Conservation (phyloP, 2,329 filamentous ascomycete species). For the Monosporascus sp. region DNA sequence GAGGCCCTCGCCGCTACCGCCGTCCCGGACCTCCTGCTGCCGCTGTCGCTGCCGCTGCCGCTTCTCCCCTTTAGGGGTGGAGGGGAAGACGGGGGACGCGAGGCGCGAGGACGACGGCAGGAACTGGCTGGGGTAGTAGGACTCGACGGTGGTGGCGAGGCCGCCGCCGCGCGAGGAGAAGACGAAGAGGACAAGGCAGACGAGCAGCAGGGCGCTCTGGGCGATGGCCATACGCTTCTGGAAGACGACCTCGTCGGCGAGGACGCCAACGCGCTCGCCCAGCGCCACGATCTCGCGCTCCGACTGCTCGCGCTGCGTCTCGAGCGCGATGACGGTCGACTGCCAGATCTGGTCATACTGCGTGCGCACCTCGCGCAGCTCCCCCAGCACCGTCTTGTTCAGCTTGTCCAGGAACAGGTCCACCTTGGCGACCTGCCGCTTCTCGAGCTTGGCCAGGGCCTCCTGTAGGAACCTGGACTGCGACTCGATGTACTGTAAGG, state of each 20-base stretch:
- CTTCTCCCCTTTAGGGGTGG: constrained; percentile 15
- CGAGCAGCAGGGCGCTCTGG: constrained; percentile 79
- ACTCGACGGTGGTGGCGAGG: constrained; percentile 19
- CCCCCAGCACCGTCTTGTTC: constrained; percentile 80
- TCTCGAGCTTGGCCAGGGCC: constrained; percentile 79
- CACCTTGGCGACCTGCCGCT: constrained; percentile 79
- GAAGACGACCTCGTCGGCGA: constrained; percentile 87
- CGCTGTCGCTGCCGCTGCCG: background rate
- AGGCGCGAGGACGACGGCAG: constrained; percentile 14
- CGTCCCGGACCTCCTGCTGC: background rate
- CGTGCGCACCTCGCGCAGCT: constrained; percentile 69
- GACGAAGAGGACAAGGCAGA: constrained; percentile 81
- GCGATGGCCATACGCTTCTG: constrained; percentile 91
- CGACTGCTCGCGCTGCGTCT: constrained; percentile 79
- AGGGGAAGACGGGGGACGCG: constrained; percentile 21
- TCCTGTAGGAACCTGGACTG: constrained; percentile 88
- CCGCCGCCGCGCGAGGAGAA: constrained; percentile 54
- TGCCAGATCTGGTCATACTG: constrained; percentile 98
- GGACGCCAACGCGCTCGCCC: constrained; percentile 70
- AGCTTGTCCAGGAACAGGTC: constrained; percentile 74
- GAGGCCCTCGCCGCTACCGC: background rate
- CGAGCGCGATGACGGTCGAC: constrained; percentile 85
- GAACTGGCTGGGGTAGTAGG: constrained; percentile 25
- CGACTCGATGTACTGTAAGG: constrained; percentile 92
- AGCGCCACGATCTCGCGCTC: constrained; percentile 79